Evolutionary conservation across 176 grass and related monocot species (phyloP).

Genomic region (sorghum (Sorghum bicolor)): Sorghum_bicolor_NCBIv3 NC_012870.2:60805001-60805500

Average conservation of each 20-base stretch:
- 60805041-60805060: too few species aligned
- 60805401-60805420: slow-evolving; percentile 84
- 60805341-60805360: slow-evolving; percentile 18
- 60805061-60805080: background rate
- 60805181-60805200: background rate
- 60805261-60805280: background rate
- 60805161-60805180: background rate
- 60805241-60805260: background rate
- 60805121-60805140: background rate
- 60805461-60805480: slow-evolving; percentile 71
- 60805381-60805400: slow-evolving; percentile 95
- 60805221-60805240: background rate
- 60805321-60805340: background rate
- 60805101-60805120: background rate
- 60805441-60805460: slow-evolving; percentile 91
- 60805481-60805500: slow-evolving; percentile 90
- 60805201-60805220: background rate
- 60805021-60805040: background rate
- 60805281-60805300: background rate
- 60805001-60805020: background rate
- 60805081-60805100: background rate
- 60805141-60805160: background rate
- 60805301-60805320: background rate
- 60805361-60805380: slow-evolving; percentile 79
- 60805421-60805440: slow-evolving; percentile 82